Percentiles rank a stretch among this genome's conserved stretches.
These are phyloP conservation scores for Cryphonectria radicalis DNA, from an alignment of 2,329 filamentous ascomycete species.

Conservation along the genomic window DNA sequence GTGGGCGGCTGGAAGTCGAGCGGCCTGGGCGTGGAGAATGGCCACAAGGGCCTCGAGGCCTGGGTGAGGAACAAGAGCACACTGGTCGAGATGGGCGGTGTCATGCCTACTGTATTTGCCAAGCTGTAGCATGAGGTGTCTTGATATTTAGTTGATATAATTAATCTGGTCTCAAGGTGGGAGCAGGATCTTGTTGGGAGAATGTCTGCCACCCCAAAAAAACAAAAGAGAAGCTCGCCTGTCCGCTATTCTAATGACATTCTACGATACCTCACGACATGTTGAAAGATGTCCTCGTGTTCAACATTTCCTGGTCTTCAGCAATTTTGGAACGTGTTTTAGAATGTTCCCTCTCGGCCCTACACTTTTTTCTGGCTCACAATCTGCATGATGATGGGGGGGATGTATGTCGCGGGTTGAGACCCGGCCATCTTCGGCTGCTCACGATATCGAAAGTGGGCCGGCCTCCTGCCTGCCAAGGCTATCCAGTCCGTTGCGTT, in stretches of 20 bases:
- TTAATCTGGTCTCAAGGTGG: neutral
- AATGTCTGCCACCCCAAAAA: neutral
- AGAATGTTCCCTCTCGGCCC: neutral
- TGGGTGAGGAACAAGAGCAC: slow-evolving; percentile 91
- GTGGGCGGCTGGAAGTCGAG: slow-evolving; percentile 93
- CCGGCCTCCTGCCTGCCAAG: slow-evolving; percentile 26
- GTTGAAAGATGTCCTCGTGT: neutral
- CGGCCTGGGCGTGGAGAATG: slow-evolving; percentile 87
- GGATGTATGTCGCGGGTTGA: neutral
- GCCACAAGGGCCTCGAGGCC: slow-evolving; percentile 74
- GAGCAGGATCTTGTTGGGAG: neutral
- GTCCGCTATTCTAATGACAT: neutral
- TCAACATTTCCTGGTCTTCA: neutral
- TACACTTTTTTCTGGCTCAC: neutral
- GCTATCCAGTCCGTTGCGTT: slow-evolving; percentile 27
- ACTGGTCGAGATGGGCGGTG: slow-evolving; percentile 77
- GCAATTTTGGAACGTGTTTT: neutral
- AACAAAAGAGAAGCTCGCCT: neutral
- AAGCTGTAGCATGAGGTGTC: slow-evolving; percentile 58
- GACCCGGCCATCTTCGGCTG: neutral
- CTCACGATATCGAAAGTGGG: neutral
- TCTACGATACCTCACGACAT: neutral
- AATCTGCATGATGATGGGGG: neutral
- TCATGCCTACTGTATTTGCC: slow-evolving; percentile 72
- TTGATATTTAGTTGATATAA: neutral